phyloP scores from a whole-genome alignment of 495 filamentous ascomycete genomes.

The Penicillium coprophilum region DNA sequence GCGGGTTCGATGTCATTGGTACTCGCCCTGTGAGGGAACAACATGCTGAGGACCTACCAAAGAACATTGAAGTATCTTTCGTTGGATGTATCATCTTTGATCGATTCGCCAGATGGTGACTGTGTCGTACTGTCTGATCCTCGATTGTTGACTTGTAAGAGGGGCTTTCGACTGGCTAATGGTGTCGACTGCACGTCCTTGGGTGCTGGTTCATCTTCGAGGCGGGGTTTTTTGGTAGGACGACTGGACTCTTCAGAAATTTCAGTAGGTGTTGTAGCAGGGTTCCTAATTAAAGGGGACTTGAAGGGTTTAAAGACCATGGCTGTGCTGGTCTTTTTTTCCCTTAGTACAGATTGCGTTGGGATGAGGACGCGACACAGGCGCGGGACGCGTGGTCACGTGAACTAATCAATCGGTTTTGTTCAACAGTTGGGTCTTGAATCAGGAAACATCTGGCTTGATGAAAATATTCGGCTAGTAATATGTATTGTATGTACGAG shows the following conservation, averaged over 20 bases:
- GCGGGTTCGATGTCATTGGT: background rate
- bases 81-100: slow-evolving; percentile 26
- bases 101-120: background rate
- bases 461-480: background rate
- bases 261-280: slow-evolving; percentile 8
- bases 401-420: slow-evolving; percentile 1
- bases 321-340: slow-evolving; percentile 14
- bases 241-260: slow-evolving; percentile 9
- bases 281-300: slow-evolving; percentile 44
- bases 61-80: slow-evolving; percentile 64
- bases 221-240: slow-evolving; percentile 36
- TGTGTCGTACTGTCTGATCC: slow-evolving; percentile 17
- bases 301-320: slow-evolving; percentile 53
- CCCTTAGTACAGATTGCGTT: slow-evolving; percentile 4
- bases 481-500: background rate
- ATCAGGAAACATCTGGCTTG: background rate
- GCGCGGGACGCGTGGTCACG: slow-evolving; percentile 25
- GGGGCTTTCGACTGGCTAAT: slow-evolving; percentile 25
- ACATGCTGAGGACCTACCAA: slow-evolving; percentile 47
- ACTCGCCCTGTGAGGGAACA: background rate
- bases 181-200: slow-evolving; percentile 14
- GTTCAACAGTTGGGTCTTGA: background rate
- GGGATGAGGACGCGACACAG: slow-evolving; percentile 12
- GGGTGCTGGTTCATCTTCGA: slow-evolving; percentile 19
- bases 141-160: slow-evolving; percentile 36